These are phyloP conservation scores for Lichtheimia ramosa DNA, from an alignment of 371 early-diverging fungal species.

Conservation along the genomic window DNA sequence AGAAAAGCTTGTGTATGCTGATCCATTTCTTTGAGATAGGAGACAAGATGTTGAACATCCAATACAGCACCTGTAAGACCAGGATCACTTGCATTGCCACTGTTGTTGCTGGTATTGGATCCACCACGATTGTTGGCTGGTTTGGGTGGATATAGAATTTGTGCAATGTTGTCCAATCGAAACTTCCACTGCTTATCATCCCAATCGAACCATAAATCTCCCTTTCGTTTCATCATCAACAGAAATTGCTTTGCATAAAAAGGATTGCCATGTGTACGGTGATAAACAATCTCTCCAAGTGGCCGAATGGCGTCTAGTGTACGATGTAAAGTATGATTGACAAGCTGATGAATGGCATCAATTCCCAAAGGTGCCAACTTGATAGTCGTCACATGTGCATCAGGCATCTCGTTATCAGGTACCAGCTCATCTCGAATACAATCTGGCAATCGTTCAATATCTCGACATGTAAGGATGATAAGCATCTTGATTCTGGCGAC, in stretches of 20 bases:
- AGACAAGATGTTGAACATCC: constrained; percentile 37
- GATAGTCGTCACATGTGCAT: constrained; percentile 24
- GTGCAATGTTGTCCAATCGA: constrained; percentile 32
- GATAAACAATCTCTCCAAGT: constrained; percentile 31
- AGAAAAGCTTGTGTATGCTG: constrained; percentile 27
- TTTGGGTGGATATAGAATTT: constrained; percentile 18
- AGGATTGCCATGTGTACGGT: constrained; percentile 44
- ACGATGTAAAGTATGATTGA: constrained; percentile 35
- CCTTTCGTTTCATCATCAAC: constrained; percentile 40
- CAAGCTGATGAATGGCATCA: constrained; percentile 27
- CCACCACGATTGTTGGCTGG: constrained; percentile 1
- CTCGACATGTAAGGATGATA: constrained; percentile 43
- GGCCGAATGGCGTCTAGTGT: constrained; percentile 21
- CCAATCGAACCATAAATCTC: constrained; percentile 50
- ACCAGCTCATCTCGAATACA: constrained; percentile 19
- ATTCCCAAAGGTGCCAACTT: constrained; percentile 23
- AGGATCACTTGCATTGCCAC: not conserved
- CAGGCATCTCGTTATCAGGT: constrained; percentile 9
- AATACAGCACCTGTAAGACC: constrained; percentile 16
- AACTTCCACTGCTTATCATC: constrained; percentile 42
- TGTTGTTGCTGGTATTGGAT: constrained; percentile 1
- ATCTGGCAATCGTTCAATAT: constrained; percentile 28
- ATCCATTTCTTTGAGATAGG: constrained; percentile 37
- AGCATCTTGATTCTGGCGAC: constrained; percentile 32
- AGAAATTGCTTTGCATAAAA: constrained; percentile 45